A percentile compares a stretch with the other conserved stretches of the same genome.
Conservation (phyloP, 305 asterid genomes). For the Rubia peregrina region DNA sequence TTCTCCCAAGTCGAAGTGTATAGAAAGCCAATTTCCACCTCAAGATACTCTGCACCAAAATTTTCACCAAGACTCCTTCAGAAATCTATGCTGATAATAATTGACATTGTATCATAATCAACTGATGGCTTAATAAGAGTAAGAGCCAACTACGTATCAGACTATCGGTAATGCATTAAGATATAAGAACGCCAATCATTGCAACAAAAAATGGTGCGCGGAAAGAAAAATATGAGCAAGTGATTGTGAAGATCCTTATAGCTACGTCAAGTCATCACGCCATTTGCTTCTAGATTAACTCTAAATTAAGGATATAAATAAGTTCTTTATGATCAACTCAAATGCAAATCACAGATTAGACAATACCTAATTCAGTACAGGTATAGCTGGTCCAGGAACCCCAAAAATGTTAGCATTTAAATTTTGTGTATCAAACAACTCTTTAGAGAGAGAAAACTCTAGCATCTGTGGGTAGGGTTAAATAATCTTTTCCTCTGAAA, state of each 20-base stretch:
- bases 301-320: background rate
- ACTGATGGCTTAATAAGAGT: background rate
- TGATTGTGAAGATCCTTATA: background rate
- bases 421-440: slow-evolving; percentile 5
- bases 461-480: too few relatives aligned
- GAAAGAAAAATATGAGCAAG: background rate
- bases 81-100: background rate
- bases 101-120: background rate
- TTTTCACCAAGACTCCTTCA: slow-evolving; percentile 11
- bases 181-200: background rate
- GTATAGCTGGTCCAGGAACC: slow-evolving; percentile 82
- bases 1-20: too few relatives aligned
- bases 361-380: slow-evolving; percentile 64
- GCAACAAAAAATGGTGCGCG: background rate
- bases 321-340: background rate
- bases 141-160: background rate
- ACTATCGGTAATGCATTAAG: background rate
- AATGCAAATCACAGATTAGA: background rate
- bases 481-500: too few relatives aligned
- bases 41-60: too few relatives aligned
- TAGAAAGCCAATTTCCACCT: slow-evolving; percentile 66
- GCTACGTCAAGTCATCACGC: background rate
- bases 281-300: background rate
- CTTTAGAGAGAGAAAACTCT: too few relatives aligned
- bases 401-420: slow-evolving; percentile 23